Base-by-base conservation (phyloP, 371 early-diverging fungal species). In the Smittium mucronatum region DNA sequence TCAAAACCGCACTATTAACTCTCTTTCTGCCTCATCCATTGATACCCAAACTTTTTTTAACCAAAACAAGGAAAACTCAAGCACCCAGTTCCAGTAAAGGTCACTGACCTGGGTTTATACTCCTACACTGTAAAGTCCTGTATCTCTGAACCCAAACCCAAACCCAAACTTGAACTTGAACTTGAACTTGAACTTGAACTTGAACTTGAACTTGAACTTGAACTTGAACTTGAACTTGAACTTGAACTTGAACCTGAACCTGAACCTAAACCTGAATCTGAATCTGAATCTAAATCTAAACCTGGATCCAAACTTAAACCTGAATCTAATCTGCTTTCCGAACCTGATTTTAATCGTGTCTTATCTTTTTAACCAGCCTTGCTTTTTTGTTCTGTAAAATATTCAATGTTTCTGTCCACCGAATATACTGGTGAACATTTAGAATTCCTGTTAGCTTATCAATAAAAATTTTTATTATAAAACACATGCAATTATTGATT, bases 401-500 rank as follows among this genome's bases (percentile, higher is more conserved):
- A n/a, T n/a, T n/a, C n/a, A n/a, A n/a, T n/a, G n/a, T n/a, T n/a
- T n/a, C n/a, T n/a, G n/a, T n/a, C n/a, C n/a, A n/a, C n/a, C n/a
- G n/a, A n/a, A n/a, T n/a, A n/a, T n/a, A n/a, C n/a, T n/a, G n/a
- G n/a, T n/a, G n/a, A n/a, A n/a, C n/a, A n/a, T n/a, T n/a, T n/a
- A n/a, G n/a, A n/a, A 47, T 70, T 63, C 57, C 69, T 34, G 29
- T 69, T 15, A 57, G 64, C 65, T 15, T 69, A n/a, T 69, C 34
- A 17, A 21, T 60, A 16, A 35, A 69, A 17, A 68, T 34, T 57
- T 26, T n/a, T 33, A 35, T 17, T 21, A 35, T 63, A n/a, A 25
- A 8, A 61, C 61, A 58, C 57, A 70, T 25, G 70, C 70, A 57
- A 70, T 70, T 35, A 70, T 70, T 1, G 70, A 70, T 34, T 70